These are phyloP conservation scores for Gautieria morchelliformis DNA, from an alignment of 768 basidiomycete species.

Conservation along the genomic window DNA sequence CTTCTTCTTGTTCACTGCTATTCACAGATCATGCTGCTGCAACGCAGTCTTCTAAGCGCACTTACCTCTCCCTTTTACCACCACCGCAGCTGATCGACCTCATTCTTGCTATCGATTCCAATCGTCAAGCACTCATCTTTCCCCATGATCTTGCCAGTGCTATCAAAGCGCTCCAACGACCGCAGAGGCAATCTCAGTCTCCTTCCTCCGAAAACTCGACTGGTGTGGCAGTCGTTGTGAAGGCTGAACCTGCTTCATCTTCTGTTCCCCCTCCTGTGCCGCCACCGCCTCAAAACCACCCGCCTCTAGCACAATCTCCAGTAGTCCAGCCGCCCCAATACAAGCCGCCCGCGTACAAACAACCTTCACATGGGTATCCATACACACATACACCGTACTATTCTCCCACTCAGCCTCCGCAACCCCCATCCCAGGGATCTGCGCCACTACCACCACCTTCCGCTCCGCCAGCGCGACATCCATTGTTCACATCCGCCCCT, in stretches of 20 bases:
- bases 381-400: conserved; percentile 68
- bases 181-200: conserved; percentile 10
- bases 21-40: neutral
- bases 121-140: conserved; percentile 58
- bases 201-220: conserved; percentile 15
- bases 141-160: conserved; percentile 57
- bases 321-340: conserved; percentile 29
- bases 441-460: conserved; percentile 20
- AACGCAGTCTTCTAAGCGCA: conserved; percentile 35
- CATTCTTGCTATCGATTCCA: conserved; percentile 35
- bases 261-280: conserved; percentile 13
- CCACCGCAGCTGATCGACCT: conserved; percentile 71
- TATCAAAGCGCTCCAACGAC: conserved; percentile 43
- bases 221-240: conserved; percentile 17
- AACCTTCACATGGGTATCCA: conserved; percentile 16
- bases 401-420: conserved; percentile 29
- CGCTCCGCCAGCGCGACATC: conserved; percentile 8
- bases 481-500: conserved; percentile 12
- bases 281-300: conserved; percentile 15
- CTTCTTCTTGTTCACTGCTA: neutral
- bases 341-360: conserved; percentile 24
- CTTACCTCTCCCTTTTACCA: conserved; percentile 59
- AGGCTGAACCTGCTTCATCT: conserved; percentile 12
- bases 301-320: conserved; percentile 14
- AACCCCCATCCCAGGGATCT: conserved; percentile 28